phyloP scores from a whole-genome alignment of 805 yeast genomes.

The Barnettozyma siamensis region DNA sequence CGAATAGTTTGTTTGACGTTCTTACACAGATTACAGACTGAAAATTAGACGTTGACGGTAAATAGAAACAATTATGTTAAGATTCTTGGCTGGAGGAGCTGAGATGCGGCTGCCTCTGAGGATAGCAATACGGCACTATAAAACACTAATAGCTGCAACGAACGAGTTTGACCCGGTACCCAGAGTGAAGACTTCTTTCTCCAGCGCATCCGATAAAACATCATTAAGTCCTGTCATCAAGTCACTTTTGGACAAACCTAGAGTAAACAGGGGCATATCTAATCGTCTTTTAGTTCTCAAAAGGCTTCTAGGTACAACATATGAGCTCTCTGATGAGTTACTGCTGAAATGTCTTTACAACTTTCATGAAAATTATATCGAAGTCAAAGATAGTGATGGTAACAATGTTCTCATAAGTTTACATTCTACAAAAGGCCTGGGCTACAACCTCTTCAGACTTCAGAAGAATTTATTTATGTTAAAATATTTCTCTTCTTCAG shows the following conservation, averaged over 20 bases:
- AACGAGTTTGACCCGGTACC: slow-evolving; percentile 3
- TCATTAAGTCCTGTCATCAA: background rate
- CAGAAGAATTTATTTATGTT: slow-evolving; percentile 10
- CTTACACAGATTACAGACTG: no score
- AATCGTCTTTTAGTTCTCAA: slow-evolving; percentile 1
- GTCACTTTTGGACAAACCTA: background rate
- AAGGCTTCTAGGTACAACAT: slow-evolving; percentile 1
- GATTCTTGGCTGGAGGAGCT: no score
- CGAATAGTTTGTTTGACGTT: background rate
- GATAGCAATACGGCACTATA: slow-evolving; percentile 5
- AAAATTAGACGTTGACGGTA: no score
- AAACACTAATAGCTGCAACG: background rate
- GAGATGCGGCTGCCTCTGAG: no score
- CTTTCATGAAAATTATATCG: slow-evolving; percentile 5
- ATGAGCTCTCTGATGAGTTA: slow-evolving; percentile 12
- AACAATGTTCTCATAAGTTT: background rate
- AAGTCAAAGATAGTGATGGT: background rate
- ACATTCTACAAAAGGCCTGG: slow-evolving; percentile 8
- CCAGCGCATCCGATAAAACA: background rate
- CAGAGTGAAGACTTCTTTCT: background rate
- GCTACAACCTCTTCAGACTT: slow-evolving; percentile 8
- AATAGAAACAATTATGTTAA: no score
- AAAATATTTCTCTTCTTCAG: slow-evolving; percentile 4
- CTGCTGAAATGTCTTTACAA: slow-evolving; percentile 10
- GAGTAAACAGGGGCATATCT: background rate